These are phyloP conservation scores for Calocybe gangraenosa DNA, from an alignment of 768 basidiomycete genomes.

Conservation along the genomic window DNA sequence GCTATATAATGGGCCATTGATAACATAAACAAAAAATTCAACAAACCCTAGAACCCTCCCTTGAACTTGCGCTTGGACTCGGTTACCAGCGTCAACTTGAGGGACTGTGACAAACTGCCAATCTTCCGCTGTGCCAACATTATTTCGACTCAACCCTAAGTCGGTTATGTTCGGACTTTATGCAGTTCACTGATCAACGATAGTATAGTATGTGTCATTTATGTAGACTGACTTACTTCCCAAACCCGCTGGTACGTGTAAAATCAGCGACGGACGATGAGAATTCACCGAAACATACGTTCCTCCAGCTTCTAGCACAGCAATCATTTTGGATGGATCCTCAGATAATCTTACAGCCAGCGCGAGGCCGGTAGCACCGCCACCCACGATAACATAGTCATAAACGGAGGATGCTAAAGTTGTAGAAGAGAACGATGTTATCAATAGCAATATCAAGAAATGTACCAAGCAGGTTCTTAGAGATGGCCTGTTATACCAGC, in stretches of 20 bases:
- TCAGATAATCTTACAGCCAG: constrained; percentile 9
- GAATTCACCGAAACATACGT: constrained; percentile 1
- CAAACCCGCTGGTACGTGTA: constrained; percentile 8
- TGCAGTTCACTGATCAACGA: too few relatives aligned
- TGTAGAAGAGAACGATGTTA: too few relatives aligned
- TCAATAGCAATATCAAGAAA: too few relatives aligned
- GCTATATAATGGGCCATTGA: not conserved
- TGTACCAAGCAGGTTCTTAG: too few relatives aligned
- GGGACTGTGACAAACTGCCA: constrained; percentile 15
- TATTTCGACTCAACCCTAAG: constrained; percentile 9
- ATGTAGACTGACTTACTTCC: constrained; percentile 2
- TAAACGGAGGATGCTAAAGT: too few relatives aligned
- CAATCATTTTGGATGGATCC: constrained; percentile 8
- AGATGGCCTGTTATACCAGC: too few relatives aligned
- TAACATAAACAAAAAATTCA: not conserved
- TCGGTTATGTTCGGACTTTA: constrained; percentile 13
- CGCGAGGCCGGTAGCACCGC: constrained; percentile 10
- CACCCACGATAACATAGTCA: constrained; percentile 11
- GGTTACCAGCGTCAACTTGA: constrained; percentile 7
- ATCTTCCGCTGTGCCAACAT: constrained; percentile 11
- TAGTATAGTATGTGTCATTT: not conserved
- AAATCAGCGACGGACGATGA: not conserved
- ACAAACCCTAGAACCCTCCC: constrained; percentile 13
- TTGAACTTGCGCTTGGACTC: constrained; percentile 11
- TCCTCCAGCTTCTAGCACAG: constrained; percentile 9